phyloP scores from a whole-genome alignment of 1,284 basidiomycete genomes.

The Cryptococcus sp. region DNA sequence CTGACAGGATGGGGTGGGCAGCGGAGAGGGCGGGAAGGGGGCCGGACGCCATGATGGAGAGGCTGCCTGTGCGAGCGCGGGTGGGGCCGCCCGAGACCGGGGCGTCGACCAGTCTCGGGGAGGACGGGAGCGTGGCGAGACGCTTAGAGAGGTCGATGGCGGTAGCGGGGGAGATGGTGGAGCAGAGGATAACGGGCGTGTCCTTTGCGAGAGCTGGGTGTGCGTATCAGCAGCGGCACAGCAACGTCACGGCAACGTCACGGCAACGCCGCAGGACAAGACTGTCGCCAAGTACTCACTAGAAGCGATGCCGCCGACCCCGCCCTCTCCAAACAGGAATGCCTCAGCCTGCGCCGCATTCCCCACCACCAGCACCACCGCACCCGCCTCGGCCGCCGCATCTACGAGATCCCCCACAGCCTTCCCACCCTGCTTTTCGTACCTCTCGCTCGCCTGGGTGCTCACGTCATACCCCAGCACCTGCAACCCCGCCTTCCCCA shows the following conservation, averaged over 20 bases:
- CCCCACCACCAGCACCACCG: constrained; percentile 26
- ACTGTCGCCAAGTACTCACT: constrained; percentile 11
- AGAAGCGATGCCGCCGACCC: constrained; percentile 15
- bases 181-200: constrained; percentile 44
- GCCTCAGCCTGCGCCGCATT: constrained; percentile 26
- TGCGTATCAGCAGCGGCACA: constrained; percentile 10
- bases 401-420: constrained; percentile 10
- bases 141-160: constrained; percentile 22
- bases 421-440: constrained; percentile 22
- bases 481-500: constrained; percentile 23
- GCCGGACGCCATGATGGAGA: constrained; percentile 45
- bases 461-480: constrained; percentile 21
- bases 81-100: constrained; percentile 44
- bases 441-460: constrained; percentile 11
- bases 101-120: constrained; percentile 40
- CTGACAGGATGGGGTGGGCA: constrained; percentile 28
- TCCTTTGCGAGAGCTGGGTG: constrained; percentile 22
- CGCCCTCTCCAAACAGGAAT: constrained; percentile 26
- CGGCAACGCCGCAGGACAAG: neutral
- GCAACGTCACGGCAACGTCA: constrained; percentile 8
- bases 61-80: constrained; percentile 35
- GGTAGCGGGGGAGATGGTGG: constrained; percentile 40
- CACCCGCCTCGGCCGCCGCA: constrained; percentile 19
- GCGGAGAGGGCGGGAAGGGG: constrained; percentile 19
- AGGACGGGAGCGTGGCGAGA: constrained; percentile 17